Percentiles rank a stretch among this genome's conserved stretches.
phyloP scores from a whole-genome alignment of 83 land plant genomes.

The Diphasiastrum complanatum region DNA sequence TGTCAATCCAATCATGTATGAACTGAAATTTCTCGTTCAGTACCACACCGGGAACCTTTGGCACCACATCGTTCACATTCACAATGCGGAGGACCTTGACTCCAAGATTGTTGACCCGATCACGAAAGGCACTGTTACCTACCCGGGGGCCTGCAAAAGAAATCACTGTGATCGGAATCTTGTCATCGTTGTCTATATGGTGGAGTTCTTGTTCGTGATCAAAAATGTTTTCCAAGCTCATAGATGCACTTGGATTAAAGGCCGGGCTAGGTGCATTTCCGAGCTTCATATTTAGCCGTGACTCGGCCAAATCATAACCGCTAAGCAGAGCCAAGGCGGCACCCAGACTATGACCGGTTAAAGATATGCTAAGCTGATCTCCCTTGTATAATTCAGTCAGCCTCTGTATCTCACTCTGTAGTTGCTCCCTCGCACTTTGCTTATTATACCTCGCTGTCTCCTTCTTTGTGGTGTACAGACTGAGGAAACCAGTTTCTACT shows the following conservation, averaged over 20 bases:
- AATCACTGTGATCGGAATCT: slow-evolving; percentile 21
- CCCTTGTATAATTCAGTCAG: slow-evolving; percentile 7
- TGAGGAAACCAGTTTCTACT: slow-evolving; percentile 28
- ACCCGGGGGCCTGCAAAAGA: slow-evolving; percentile 27
- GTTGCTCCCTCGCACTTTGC: slow-evolving; percentile 18
- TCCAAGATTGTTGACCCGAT: slow-evolving; percentile 2
- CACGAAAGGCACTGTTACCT: slow-evolving; percentile 17
- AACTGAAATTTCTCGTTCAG: slow-evolving; percentile 6
- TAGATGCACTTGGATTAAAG: too few relatives aligned
- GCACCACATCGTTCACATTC: slow-evolving; percentile 16
- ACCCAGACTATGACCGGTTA: slow-evolving; percentile 27
- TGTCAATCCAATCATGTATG: neutral
- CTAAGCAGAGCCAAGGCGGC: slow-evolving; percentile 18
- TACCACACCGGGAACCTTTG: slow-evolving; percentile 22
- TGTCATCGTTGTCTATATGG: neutral
- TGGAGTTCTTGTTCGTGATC: neutral
- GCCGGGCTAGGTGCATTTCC: too few relatives aligned
- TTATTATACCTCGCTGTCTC: slow-evolving; percentile 7
- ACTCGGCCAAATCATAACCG: slow-evolving; percentile 24
- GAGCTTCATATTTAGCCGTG: slow-evolving; percentile 4
- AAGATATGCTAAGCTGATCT: slow-evolving; percentile 20
- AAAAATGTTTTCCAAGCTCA: too few relatives aligned
- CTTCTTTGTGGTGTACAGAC: slow-evolving; percentile 18
- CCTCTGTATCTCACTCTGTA: slow-evolving; percentile 7
- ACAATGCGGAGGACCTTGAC: slow-evolving; percentile 15